Evolutionary conservation across 148 eudicot genomes (phyloP).

Genomic region (Pharnaceum exiguum): DNA sequence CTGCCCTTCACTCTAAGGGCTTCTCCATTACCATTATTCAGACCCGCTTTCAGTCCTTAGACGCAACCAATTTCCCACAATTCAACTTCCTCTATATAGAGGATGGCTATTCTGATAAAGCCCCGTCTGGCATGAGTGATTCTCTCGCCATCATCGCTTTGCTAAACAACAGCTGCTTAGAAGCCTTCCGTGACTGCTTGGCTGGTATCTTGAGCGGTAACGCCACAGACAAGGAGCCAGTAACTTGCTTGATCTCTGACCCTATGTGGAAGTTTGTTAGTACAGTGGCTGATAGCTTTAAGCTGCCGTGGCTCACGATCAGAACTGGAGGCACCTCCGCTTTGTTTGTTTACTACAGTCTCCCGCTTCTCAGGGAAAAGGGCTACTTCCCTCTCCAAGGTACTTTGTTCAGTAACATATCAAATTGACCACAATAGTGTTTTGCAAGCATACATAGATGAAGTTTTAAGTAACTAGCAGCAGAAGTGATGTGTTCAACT

Average conservation of each 20-base stretch:
- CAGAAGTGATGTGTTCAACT: too few species aligned
- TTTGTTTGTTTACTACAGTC: constrained; percentile 12
- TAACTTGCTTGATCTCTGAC: constrained; percentile 34
- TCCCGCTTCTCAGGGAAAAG: constrained; percentile 15
- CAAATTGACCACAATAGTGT: too few species aligned
- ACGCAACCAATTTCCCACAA: constrained; percentile 31
- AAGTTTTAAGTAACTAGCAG: too few species aligned
- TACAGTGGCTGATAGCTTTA: constrained; percentile 10
- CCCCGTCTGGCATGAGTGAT: background rate
- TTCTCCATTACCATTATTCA: constrained; percentile 35
- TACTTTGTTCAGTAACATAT: too few species aligned
- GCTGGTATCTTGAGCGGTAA: background rate
- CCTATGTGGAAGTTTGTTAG: constrained; percentile 16
- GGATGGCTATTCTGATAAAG: constrained; percentile 6
- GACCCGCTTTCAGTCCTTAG: constrained; percentile 18
- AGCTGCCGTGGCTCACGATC: constrained; percentile 28
- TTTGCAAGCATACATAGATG: too few species aligned
- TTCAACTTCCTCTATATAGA: constrained; percentile 27
- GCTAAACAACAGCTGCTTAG: constrained; percentile 14
- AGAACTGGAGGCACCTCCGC: constrained; percentile 22
- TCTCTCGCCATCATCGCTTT: background rate
- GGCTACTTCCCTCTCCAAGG: constrained; percentile 38
- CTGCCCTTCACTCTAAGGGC: constrained; percentile 29
- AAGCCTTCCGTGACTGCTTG: constrained; percentile 25
- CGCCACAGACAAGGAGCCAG: constrained; percentile 6